A percentile compares a stretch with the other conserved stretches of the same genome.
These are phyloP conservation scores for Hygrophorus pudorinus DNA, from an alignment of 768 basidiomycete species.

Conservation along the genomic window DNA sequence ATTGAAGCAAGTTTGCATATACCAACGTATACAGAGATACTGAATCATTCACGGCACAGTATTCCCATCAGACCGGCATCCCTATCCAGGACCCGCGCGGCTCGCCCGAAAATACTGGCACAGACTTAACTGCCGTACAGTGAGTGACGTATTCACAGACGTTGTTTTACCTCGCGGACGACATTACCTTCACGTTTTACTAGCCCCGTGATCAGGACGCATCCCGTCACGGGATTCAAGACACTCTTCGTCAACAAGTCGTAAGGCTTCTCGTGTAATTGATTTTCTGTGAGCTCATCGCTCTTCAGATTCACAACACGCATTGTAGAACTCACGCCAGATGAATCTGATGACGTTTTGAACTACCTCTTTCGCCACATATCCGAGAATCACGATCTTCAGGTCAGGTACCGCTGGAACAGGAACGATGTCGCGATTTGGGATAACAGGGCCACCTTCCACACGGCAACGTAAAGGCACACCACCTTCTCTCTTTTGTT, in stretches of 20 bases:
- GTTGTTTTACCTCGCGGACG: not conserved
- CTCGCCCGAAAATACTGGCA: conserved; percentile 42
- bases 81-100: too few relatives aligned
- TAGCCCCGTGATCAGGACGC: conserved; percentile 42
- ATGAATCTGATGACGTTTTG: conserved; percentile 42
- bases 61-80: too few relatives aligned
- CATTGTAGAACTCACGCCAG: conserved; percentile 41
- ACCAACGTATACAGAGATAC: too few relatives aligned
- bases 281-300: too few relatives aligned
- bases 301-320: conserved; percentile 39
- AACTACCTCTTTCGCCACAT: conserved; percentile 40
- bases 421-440: conserved; percentile 48
- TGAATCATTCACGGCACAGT: too few relatives aligned
- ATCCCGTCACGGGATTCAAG: conserved; percentile 54
- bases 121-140: conserved; percentile 40
- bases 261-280: conserved; percentile 15
- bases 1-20: conserved; percentile 20
- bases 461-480: conserved; percentile 31
- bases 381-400: conserved; percentile 50
- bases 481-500: not conserved
- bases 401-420: conserved; percentile 34
- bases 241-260: conserved; percentile 43
- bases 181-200: not conserved
- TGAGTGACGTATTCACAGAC: conserved; percentile 13
- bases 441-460: conserved; percentile 47